Evolutionary conservation across 202 grass and related monocot species (phyloP), one percentile per base, ranked within the genome.

Genomic region (Bolboschoenoplectus hybrid): DNA sequence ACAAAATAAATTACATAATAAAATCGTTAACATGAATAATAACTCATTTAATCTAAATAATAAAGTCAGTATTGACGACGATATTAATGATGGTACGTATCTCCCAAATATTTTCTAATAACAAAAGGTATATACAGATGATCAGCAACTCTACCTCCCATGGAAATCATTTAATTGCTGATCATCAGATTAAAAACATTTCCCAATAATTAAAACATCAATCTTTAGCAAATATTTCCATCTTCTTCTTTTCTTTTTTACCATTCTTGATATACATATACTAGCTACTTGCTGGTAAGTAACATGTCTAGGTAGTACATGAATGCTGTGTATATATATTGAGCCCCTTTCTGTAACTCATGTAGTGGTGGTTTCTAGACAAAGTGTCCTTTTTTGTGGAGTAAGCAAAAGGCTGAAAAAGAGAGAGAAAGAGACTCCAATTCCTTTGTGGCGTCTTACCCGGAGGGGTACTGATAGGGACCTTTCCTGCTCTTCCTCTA

Each of bases 351-450:
- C 20, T 26, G 26, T 26, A 26, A 26, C 26, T 26, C 26, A 12
- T 76, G 32, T 17, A 56, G 81, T 84, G 81, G 81, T 67, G 13
- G 45, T 69, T 83, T 83, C 14, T 84, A 84, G 80, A 63, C 80
- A 66, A 32, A 65, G 82, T 84, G 65, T 71, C 66, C 57, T 61
- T 9, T 63, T 69, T 71, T 84, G 82, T 84, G 65, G 82, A 70
- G 82, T 26, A 71, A 17, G 47, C 26, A 66, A 84, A 84, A 84
- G 82, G 1, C 82, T 84, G 82, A 17, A 84, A 84, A 84, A 70
- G 64, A 69, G 63, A 84, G 82, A 46, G 64, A 69, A 45, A 84
- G 82, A 46, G 43, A 2, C 4, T 11, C 61, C 41, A 79, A 32
- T 80, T 53, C 53, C 75, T 80, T 80, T 80, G 75, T 80, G 57